A percentile compares a stretch with the other conserved stretches of the same genome.
Conservation (phyloP, 768 basidiomycete genomes). For the Russula sp. region DNA sequence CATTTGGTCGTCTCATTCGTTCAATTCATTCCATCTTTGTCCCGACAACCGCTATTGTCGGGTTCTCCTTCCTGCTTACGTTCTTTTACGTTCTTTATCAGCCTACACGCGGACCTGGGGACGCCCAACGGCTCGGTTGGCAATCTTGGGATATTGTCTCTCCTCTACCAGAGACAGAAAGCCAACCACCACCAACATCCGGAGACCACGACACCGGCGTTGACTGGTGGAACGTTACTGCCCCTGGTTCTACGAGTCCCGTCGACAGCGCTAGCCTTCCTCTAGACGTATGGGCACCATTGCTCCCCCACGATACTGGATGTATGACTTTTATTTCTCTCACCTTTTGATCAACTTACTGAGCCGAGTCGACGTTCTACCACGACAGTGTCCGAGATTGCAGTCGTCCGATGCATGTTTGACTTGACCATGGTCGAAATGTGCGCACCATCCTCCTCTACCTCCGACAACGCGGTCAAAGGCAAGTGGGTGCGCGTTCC, state of each 20-base stretch:
- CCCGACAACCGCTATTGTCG: constrained; percentile 58
- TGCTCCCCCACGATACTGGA: constrained; percentile 74
- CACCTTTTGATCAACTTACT: neutral
- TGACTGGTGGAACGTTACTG: constrained; percentile 71
- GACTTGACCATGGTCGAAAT: constrained; percentile 56
- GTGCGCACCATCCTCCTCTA: constrained; percentile 67
- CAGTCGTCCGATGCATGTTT: constrained; percentile 63
- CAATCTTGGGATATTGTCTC: constrained; percentile 77
- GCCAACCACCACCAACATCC: neutral
- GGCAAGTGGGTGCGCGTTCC: constrained; percentile 91
- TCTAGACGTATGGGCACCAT: constrained; percentile 74
- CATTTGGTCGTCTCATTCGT: constrained; percentile 44
- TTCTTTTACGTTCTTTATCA: constrained; percentile 81
- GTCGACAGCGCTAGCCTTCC: constrained; percentile 70
- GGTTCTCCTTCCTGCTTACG: constrained; percentile 69
- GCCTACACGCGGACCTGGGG: constrained; percentile 68
- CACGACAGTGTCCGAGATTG: constrained; percentile 72
- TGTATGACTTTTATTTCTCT: constrained; percentile 44
- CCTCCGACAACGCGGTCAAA: constrained; percentile 68
- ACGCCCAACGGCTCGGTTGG: constrained; percentile 76
- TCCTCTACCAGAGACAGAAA: constrained; percentile 29
- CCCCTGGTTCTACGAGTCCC: constrained; percentile 31
- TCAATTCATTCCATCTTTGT: constrained; percentile 52
- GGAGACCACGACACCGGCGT: constrained; percentile 46
- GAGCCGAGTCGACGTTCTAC: constrained; percentile 1